phyloP scores from a whole-genome alignment of 2,329 filamentous ascomycete genomes.

The Penicillium sp. region DNA sequence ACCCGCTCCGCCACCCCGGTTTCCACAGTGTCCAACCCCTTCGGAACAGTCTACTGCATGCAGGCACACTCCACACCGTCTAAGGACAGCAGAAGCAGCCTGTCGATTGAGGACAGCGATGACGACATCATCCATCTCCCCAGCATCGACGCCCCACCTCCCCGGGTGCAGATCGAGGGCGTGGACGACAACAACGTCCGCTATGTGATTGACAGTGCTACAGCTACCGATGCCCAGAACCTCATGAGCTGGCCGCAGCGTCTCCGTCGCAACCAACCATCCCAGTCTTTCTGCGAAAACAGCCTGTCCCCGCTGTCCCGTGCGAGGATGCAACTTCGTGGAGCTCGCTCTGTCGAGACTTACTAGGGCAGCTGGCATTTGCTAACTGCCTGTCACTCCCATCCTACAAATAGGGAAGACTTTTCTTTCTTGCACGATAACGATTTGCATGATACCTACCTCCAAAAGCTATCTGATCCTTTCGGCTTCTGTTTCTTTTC shows the following conservation, averaged over 20 bases:
- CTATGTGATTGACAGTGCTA: slow-evolving; percentile 30
- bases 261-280: slow-evolving; percentile 7
- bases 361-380: slow-evolving; percentile 15
- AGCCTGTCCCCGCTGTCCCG: slow-evolving; percentile 21
- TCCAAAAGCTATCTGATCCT: slow-evolving; percentile 8
- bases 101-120: slow-evolving; percentile 30
- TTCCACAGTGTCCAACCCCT: not conserved
- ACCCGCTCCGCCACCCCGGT: not conserved
- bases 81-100: slow-evolving; percentile 18
- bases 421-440: slow-evolving; percentile 16
- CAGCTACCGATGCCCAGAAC: slow-evolving; percentile 28
- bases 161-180: slow-evolving; percentile 31
- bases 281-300: slow-evolving; percentile 11
- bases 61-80: slow-evolving; percentile 34
- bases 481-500: slow-evolving; percentile 8
- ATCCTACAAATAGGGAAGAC: not conserved
- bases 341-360: slow-evolving; percentile 27
- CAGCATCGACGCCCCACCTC: slow-evolving; percentile 23
- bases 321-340: slow-evolving; percentile 23
- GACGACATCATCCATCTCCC: slow-evolving; percentile 40
- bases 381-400: not conserved
- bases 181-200: slow-evolving; percentile 37
- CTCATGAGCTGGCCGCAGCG: slow-evolving; percentile 35
- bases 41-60: slow-evolving; percentile 34
- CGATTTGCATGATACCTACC: slow-evolving; percentile 19